Evolutionary conservation across 1,284 basidiomycete genomes (phyloP).

Genomic region (Sanghuangporus weigelae): DNA sequence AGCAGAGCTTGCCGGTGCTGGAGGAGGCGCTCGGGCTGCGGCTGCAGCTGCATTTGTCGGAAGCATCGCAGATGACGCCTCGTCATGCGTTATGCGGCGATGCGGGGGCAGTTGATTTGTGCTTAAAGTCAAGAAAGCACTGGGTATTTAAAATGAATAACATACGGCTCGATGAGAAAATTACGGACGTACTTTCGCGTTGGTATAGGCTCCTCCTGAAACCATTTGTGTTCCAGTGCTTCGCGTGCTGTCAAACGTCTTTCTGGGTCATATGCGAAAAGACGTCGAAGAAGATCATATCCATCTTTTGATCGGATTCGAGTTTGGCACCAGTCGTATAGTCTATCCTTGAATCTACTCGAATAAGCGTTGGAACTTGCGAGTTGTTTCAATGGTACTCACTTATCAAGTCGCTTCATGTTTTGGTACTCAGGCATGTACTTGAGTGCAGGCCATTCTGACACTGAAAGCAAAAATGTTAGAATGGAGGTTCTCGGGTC

Average conservation of each 20-base stretch:
- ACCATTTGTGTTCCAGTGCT: slow-evolving; percentile 80
- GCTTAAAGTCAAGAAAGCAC: slow-evolving; percentile 55
- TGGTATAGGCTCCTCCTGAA: slow-evolving; percentile 70
- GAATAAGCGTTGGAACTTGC: not conserved
- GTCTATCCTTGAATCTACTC: slow-evolving; percentile 58
- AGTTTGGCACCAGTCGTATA: slow-evolving; percentile 75
- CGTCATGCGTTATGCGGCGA: slow-evolving; percentile 71
- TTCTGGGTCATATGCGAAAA: slow-evolving; percentile 91
- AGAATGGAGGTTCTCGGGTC: not conserved
- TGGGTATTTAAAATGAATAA: slow-evolving; percentile 24
- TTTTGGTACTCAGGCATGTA: slow-evolving; percentile 86
- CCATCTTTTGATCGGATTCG: slow-evolving; percentile 58
- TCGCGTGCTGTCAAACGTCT: slow-evolving; percentile 79
- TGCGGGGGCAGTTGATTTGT: slow-evolving; percentile 62
- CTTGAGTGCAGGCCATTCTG: slow-evolving; percentile 81
- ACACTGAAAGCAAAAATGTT: not conserved
- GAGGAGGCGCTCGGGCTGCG: slow-evolving; percentile 32
- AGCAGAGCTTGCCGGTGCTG: slow-evolving; percentile 40
- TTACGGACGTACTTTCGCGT: slow-evolving; percentile 58
- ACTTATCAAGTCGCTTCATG: slow-evolving; percentile 77
- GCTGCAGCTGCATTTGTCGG: slow-evolving; percentile 34
- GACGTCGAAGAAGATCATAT: slow-evolving; percentile 77
- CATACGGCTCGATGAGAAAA: not conserved
- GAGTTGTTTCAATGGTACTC: slow-evolving; percentile 25
- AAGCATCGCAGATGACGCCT: slow-evolving; percentile 72